A percentile compares a stretch with the other conserved stretches of the same genome.
phyloP scores from a whole-genome alignment of 2,329 filamentous ascomycete species.

The Paracoccidioides lutzii region DNA sequence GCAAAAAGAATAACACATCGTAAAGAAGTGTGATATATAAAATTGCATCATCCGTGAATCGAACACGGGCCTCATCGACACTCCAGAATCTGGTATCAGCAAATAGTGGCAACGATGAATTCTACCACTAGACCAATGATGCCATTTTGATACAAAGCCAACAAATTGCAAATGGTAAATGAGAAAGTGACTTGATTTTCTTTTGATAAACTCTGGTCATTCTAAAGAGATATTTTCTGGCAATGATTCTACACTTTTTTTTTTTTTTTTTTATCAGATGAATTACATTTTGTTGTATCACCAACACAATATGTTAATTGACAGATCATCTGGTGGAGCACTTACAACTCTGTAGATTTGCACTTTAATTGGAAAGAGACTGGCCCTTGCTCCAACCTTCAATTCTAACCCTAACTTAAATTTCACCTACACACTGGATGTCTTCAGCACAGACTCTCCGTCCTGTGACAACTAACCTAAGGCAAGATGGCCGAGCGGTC shows the following conservation, averaged over 20 bases:
- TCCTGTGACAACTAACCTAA: not conserved
- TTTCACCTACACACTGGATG: not conserved
- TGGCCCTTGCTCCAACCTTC: not conserved
- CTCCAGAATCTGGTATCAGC: no score
- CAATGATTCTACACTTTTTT: no score
- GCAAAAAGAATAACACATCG: no score
- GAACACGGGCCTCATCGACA: slow-evolving; percentile 36
- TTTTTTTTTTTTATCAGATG: no score
- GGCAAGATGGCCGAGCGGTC: slow-evolving; percentile 1
- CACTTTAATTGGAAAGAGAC: not conserved
- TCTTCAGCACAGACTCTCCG: not conserved
- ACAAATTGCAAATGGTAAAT: accelerated
- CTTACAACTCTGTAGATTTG: not conserved
- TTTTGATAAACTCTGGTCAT: no score
- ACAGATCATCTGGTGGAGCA: not conserved
- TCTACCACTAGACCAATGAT: slow-evolving; percentile 4
- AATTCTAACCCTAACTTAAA: not conserved
- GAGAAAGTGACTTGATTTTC: not conserved
- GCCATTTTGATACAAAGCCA: not conserved
- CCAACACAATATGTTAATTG: no score
- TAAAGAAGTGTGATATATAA: no score
- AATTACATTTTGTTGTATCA: no score
- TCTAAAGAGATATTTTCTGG: no score
- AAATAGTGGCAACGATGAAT: slow-evolving; percentile 3
- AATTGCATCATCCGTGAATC: slow-evolving; percentile 37